Evolutionary conservation across 331 rosid genomes (phyloP), one percentile per base, ranked within the genome.

Genomic region (Dryas integrifolia): DNA sequence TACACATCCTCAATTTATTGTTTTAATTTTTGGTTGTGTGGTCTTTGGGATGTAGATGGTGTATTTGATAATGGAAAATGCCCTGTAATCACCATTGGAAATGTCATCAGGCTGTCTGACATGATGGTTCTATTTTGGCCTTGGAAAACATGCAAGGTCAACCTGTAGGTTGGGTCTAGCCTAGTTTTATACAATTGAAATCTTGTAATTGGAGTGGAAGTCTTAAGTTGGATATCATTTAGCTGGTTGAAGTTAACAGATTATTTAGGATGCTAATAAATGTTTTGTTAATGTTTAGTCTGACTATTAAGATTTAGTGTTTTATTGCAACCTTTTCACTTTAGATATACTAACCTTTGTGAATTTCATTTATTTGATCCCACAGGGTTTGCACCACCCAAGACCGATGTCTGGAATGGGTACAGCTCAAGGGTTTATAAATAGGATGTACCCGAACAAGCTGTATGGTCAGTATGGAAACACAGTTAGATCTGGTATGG

Each of bases 331-430:
- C 4, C 21, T 43, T 21, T 71, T 30, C 56, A 38, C 9, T 51
- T 8, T 43, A 9, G 1, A 16, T 45, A 16, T 44, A 9, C 7
- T 44, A 61, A 78, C 30, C 30, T 7, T 11, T 24, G 15, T 9
- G 18, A 70, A 3, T 46, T 16, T 7, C 38, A 3, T 56, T 4
- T 9, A 21, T 41, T 72, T 77, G 15, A 4, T 61, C 16, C 21
- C 1, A n/a, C 55, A 92, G 98, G 96, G 96, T 14, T 74, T 88
- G 83, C 96, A 88, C 60, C 94, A 90, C 53, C 95, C 96, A 21
- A 88, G 95, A 77, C 95, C 95, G 39, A 69, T 92, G 76, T 84
- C 98, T 5, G 89, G 89, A 48, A 79, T 92, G 82, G 88, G 81
- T 50, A 64, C 89, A 18, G 73, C 84, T 57, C 92, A 74, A 53